Evolutionary conservation across 192 early-diverging fungal genomes (phyloP).

Genomic region (Podila minutissima): DNA sequence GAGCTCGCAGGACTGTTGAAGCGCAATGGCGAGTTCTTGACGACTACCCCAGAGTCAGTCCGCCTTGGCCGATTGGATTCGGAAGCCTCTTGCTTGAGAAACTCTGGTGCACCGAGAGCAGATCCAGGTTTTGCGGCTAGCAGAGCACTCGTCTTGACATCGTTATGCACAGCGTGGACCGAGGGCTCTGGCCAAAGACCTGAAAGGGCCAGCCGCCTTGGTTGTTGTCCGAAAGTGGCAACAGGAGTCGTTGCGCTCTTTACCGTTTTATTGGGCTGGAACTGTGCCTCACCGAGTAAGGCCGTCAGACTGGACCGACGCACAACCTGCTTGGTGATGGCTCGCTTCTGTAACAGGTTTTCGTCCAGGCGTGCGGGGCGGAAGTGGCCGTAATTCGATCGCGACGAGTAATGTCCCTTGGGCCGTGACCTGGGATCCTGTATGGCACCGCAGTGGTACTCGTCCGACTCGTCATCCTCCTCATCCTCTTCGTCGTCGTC

Average conservation of each 20-base stretch:
- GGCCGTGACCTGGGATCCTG: background rate
- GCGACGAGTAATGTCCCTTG: conserved; percentile 6
- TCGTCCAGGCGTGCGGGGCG: conserved; percentile 33
- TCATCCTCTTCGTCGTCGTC: conserved; percentile 31
- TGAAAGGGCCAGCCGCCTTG: conserved; percentile 12
- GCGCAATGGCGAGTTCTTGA: conserved; percentile 14
- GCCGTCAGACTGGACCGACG: conserved; percentile 47
- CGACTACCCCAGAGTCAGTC: conserved; percentile 44
- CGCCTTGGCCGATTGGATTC: conserved; percentile 30
- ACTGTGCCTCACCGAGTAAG: conserved; percentile 16
- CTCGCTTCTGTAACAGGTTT: conserved; percentile 29
- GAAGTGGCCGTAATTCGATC: conserved; percentile 10
- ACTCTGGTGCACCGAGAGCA: too few relatives aligned
- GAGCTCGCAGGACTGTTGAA: conserved; percentile 10
- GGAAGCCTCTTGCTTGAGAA: background rate
- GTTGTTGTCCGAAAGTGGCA: conserved; percentile 4
- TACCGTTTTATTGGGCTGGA: conserved; percentile 12
- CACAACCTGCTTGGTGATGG: conserved; percentile 45
- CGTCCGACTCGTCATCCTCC: conserved; percentile 16
- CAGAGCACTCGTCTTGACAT: too few relatives aligned
- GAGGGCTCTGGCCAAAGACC: conserved; percentile 14
- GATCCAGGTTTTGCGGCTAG: background rate
- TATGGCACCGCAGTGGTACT: conserved; percentile 19
- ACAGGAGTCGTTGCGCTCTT: background rate
- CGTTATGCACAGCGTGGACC: too few relatives aligned